Evolutionary conservation across 2,329 filamentous ascomycete genomes (phyloP).

Genomic region (Delphinella strobiligena): DNA sequence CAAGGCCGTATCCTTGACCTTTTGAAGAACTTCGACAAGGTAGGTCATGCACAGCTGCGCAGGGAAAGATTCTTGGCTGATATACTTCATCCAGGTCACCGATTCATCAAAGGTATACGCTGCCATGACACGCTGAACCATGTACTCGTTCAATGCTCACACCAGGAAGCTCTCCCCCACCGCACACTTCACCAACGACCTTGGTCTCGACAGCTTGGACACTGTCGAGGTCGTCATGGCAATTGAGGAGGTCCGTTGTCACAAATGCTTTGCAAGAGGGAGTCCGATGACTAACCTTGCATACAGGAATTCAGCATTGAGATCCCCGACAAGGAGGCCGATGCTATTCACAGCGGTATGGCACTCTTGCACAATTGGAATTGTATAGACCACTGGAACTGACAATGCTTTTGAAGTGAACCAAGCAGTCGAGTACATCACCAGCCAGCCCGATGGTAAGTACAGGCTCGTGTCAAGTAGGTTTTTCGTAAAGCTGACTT

Average conservation of each 20-base stretch:
- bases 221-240: conserved; percentile 99
- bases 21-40: conserved; percentile 96
- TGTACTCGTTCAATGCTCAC: not conserved
- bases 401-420: conserved; percentile 49
- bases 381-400: not conserved
- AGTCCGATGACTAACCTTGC: conserved; percentile 32
- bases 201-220: conserved; percentile 92
- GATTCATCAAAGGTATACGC: conserved; percentile 45
- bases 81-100: conserved; percentile 41
- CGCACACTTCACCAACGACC: conserved; percentile 89
- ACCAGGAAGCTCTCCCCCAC: conserved; percentile 59
- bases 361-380: conserved; percentile 10
- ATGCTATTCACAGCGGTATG: conserved; percentile 87
- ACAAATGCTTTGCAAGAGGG: conserved; percentile 27
- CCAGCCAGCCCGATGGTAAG: conserved; percentile 83
- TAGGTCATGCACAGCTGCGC: conserved; percentile 24
- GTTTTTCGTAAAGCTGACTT: conserved; percentile 15
- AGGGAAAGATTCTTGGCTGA: conserved; percentile 11
- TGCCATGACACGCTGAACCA: not conserved
- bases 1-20: conserved; percentile 87
- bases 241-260: conserved; percentile 73
- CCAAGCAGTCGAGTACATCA: conserved; percentile 89
- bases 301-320: conserved; percentile 74
- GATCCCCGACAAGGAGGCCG: conserved; percentile 95
- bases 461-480: no score